Base-by-base conservation (phyloP, 495 filamentous ascomycete species). In the Schizothecium vesticola region DNA sequence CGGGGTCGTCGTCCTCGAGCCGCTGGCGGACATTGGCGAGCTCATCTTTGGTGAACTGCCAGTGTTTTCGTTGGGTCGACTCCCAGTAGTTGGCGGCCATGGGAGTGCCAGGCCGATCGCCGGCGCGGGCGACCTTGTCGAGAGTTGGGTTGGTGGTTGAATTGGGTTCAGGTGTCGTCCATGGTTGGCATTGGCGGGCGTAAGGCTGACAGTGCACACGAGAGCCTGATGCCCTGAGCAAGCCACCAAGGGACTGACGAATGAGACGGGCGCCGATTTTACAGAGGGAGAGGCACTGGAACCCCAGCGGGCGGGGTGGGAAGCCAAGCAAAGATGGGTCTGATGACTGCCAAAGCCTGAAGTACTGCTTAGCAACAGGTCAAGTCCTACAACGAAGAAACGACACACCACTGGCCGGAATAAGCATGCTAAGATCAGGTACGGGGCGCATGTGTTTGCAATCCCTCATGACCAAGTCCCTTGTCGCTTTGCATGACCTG, bases 81-180 rank as follows among this genome's bases (percentile, higher is more conserved):
- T 90, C 91, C 95, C 96, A 99, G 80, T 91, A 99, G 79, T 95
- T 97, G 73, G 94, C 92, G 64, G 95, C 93, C 95, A 99, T 99
- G 16, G 57, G 63, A 28, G 21, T 12, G 29, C 28, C 36, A 12
- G 61, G 61, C 61, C n/a, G 31, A 8, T 16, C 9, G 43, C 43
- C 43, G 43, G 43, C 43, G 43, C 43, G 43, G 19, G 43, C 43
- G 43, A 51, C 43, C 43, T 51, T 51, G 43, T 51, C 19, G 43
- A 4, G 33, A n/a, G 43, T n/a, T 19, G 43, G 43, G 43, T n/a
- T n/a, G 43, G 16, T 51, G 43, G 43, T 51, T n/a, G 43, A 19
- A 7, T n/a, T 51, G 43, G 19, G 43, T 8, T n/a, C 43, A 51
- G 8, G 19, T 43, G 61, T 16, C 22, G 58, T 24, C 58, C 23